Evolutionary conservation across 1,284 basidiomycete genomes (phyloP), one percentile per base, ranked within the genome.

Genomic region (Ustilago sp.): DNA sequence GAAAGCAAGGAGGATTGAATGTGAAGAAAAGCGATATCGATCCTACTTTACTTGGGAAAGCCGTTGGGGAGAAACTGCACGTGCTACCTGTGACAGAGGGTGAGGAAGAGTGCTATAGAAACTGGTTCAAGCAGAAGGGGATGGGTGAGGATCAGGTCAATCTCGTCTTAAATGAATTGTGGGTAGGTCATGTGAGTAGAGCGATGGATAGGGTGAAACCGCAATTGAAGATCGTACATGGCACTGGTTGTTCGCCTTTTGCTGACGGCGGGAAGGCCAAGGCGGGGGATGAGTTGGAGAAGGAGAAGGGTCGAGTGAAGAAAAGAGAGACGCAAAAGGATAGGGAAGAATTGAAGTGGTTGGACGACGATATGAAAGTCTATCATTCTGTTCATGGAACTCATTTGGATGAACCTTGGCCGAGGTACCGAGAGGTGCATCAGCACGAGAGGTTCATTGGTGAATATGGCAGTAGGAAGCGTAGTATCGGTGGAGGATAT

Each of bases 161-260:
- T 39, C 65, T 59, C 7, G 60, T 70, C 4, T 19, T 74, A 4
- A 74, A 74, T 60, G 72, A 74, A 55, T 41, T 74, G 6, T 74
- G 63, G 36, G 67, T 67, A 11, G 38, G 52, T n/a, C 58, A 63
- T 43, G 64, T 67, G 2, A 41, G 48, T 7, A 45, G n/a, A 4
- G 43, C 7, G 54, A 41, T 19, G 52, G 41, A 0, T 41, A 52
- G 12, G 45, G 35, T 4, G 9, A 54, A 0, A 41, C 48, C 41
- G 51, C 41, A 6, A 8, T 34, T 1, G 60, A 28, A 48, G 7
- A 43, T 72, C 2, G 35, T 32, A 4, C 36, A 38, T 39, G 51
- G 57, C 2, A 72, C 64, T 0, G 64, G 61, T 1, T 72, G 69
- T 47, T 8, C 38, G 1, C 4, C 48, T 17, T 15, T 31, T 15